Base-by-base conservation (phyloP, 768 basidiomycete species). In the Brasilioporus rufonigricans region DNA sequence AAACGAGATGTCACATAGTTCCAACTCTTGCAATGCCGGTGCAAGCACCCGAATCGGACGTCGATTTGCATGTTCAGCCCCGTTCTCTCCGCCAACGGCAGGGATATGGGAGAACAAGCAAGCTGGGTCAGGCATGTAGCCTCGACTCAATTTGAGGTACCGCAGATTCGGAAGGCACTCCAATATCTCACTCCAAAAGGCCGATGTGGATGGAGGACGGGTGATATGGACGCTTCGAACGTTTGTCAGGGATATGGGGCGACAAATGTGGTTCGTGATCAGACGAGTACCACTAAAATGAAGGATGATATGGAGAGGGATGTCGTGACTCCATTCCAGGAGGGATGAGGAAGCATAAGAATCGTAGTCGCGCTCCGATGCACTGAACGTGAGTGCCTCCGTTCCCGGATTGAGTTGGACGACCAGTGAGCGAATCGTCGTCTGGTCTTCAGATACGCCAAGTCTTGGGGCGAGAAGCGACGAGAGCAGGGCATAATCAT, bases 151-250 rank as follows among this genome's bases (percentile, higher is more conserved):
- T n/a, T 39, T 36, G 35, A 59, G 41, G 50, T 45, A 26, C n/a
- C 29, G 41, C 32, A 57, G 11, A 24, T 41, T 48, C 7, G 11
- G 43, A 13, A 56, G 44, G 11, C 21, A 19, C 3, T 33, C 32
- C 7, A 62, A 31, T 1, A 26, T 40, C 2, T 36, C 23, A n/a
- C 27, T 50, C 56, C 51, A 62, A 21, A 61, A 48, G 5, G 44
- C 18, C 11, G 44, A 45, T n/a, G 43, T 4, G 8, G 12, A 31
- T 31, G 29, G 44, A n/a, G 43, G 43, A 26, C 6, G 16, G 6
- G 27, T 0, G 32, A 39, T 5, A 5, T 36, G 41, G 12, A 55
- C 11, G 29, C 29, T 12, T 14, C 5, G 6, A n/a, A n/a, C n/a
- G n/a, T n/a, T n/a, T n/a, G n/a, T n/a, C n/a, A n/a, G n/a, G n/a